phyloP scores from a whole-genome alignment of 2,329 filamentous ascomycete species.

The Aureobasidium sp. region DNA sequence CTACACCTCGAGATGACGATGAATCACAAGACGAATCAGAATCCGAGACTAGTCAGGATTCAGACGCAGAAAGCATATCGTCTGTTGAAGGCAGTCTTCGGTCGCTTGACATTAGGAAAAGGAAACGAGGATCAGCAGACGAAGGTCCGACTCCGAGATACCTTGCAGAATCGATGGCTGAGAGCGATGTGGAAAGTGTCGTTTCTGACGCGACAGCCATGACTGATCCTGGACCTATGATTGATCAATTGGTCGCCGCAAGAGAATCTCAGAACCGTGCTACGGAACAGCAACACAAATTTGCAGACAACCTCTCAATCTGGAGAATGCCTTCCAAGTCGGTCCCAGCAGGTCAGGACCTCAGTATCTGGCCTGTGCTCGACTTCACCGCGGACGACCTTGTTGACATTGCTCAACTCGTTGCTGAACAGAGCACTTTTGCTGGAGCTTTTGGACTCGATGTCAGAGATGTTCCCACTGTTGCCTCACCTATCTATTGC shows the following conservation, averaged over 20 bases:
- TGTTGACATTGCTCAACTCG: constrained; percentile 28
- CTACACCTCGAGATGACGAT: not conserved
- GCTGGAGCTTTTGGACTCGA: not conserved
- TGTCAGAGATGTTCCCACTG: not conserved
- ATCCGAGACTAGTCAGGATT: not conserved
- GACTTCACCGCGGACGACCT: constrained; percentile 25
- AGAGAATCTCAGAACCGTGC: not conserved
- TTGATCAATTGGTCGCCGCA: not conserved
- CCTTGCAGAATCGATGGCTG: not conserved
- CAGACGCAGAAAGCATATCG: not conserved
- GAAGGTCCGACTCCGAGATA: not conserved
- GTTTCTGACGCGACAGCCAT: not conserved
- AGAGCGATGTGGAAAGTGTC: constrained; percentile 10
- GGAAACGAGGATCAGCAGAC: not conserved
- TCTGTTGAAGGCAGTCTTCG: not conserved
- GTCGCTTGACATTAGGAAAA: constrained; percentile 3
- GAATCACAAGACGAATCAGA: not conserved
- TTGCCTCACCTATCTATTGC: not conserved
- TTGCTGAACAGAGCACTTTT: constrained; percentile 27
- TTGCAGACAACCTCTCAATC: not conserved
- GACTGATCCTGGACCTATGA: not conserved
- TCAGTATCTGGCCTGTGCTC: constrained; percentile 17
- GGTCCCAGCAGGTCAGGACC: not conserved
- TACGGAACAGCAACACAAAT: not conserved
- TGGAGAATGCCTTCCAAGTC: constrained; percentile 6